Base-by-base conservation (phyloP, 2,329 filamentous ascomycete genomes). In the Fusarium buxicola region DNA sequence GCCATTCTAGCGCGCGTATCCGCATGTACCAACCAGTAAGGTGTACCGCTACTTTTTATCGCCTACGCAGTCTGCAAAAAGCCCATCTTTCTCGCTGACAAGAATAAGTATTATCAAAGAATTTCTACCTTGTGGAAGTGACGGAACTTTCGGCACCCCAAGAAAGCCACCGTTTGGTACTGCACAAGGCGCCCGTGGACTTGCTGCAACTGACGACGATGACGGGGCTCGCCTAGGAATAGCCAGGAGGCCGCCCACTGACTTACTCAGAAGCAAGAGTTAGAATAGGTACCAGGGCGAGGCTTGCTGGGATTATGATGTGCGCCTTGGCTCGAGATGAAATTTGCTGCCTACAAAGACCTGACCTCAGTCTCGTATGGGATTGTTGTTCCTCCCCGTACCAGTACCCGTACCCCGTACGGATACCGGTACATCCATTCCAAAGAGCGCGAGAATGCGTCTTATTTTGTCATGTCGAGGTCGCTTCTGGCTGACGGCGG, bases 211-310 rank as follows among this genome's bases (percentile, higher is more conserved):
- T 45, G 16, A 60, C 55, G 48, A 49, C 25, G 40, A 25, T 31
- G 40, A 52, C 52, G 48, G 48, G 38, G 47, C 60, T 51, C 46
- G 34, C 60, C 55, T 49, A 57, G 60, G 57, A 39, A 64, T 50
- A 61, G 44, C 35, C 49, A 60, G 50, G 56, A 65, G 58, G 46
- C 55, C 55, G 50, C 47, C 28, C 16, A 41, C 36, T 43, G 25
- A 41, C 36, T 43, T 49, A 28, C 30, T 27, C 47, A 13, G 54
- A 61, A 50, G 50, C 46, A 52, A 60, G 13, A 44, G 39, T 30
- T n/a, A 24, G 16, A 35, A 53, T 60, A n/a, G n/a, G n/a, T n/a
- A 36, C 34, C 16, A 15, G 9, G 34, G 15, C 12, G 34, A 18
- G 12, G 58, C 56, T 55, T 55, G 41, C 43, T 38, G 46, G 40